phyloP scores from a whole-genome alignment of 805 yeast species.

The Candida montana region DNA sequence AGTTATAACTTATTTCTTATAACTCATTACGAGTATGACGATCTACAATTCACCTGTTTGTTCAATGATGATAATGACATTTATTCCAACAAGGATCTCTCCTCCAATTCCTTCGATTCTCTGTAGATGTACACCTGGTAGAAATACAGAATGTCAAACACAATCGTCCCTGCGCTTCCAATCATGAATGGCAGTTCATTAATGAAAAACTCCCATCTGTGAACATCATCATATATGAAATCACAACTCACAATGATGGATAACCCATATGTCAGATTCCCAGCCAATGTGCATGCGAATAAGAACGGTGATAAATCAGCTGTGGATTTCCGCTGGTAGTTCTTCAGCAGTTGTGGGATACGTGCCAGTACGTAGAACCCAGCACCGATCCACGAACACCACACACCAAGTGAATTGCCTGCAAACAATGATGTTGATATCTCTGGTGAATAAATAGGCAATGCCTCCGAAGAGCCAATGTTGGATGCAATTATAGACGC shows the following conservation, averaged over 20 bases:
- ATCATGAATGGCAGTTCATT: slow-evolving; percentile 77
- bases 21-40: too few relatives aligned
- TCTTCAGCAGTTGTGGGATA: slow-evolving; percentile 78
- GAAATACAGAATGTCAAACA: slow-evolving; percentile 68
- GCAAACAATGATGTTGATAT: neutral
- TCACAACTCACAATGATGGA: slow-evolving; percentile 67
- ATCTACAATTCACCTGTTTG: too few relatives aligned
- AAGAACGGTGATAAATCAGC: slow-evolving; percentile 79
- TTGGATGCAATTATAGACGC: slow-evolving; percentile 25
- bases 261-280: slow-evolving; percentile 70
- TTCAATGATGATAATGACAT: too few relatives aligned
- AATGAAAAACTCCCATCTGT: slow-evolving; percentile 43
- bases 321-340: slow-evolving; percentile 73
- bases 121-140: slow-evolving; percentile 47
- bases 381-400: slow-evolving; percentile 78
- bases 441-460: slow-evolving; percentile 3
- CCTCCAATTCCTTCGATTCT: slow-evolving; percentile 8
- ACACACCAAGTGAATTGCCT: slow-evolving; percentile 32
- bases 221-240: slow-evolving; percentile 34
- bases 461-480: slow-evolving; percentile 10
- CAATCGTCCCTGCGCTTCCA: slow-evolving; percentile 81
- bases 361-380: slow-evolving; percentile 70
- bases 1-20: too few relatives aligned
- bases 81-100: slow-evolving; percentile 17
- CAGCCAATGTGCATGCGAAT: slow-evolving; percentile 72